Percentiles rank a stretch among this genome's conserved stretches.
phyloP scores from a whole-genome alignment of 805 yeast genomes.

The Myxozyma neglecta region DNA sequence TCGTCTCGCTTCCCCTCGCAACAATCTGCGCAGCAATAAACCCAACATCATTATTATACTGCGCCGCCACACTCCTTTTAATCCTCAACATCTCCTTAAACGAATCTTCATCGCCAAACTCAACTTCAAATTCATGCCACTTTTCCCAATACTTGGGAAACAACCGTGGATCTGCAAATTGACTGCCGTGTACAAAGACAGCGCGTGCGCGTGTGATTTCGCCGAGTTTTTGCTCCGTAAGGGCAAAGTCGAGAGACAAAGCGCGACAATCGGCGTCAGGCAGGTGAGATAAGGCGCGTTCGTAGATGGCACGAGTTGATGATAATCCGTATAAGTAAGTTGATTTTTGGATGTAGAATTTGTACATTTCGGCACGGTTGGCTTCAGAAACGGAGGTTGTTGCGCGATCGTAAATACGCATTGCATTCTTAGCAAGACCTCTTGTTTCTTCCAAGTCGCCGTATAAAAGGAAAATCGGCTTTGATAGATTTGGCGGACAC shows the following conservation, averaged over 20 bases:
- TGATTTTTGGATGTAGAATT: slow-evolving; percentile 47
- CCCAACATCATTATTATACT: slow-evolving; percentile 35
- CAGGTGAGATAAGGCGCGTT: slow-evolving; percentile 52
- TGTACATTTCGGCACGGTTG: slow-evolving; percentile 46
- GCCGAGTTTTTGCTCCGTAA: slow-evolving; percentile 53
- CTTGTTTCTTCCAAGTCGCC: slow-evolving; percentile 59
- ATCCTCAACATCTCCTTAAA: slow-evolving; percentile 71
- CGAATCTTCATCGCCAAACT: slow-evolving; percentile 66
- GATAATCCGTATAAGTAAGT: slow-evolving; percentile 45
- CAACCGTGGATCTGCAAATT: slow-evolving; percentile 42
- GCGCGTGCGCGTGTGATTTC: slow-evolving; percentile 65
- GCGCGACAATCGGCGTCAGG: slow-evolving; percentile 47
- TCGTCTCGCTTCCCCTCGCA: slow-evolving; percentile 1
- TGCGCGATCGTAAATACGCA: slow-evolving; percentile 50
- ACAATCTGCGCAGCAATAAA: slow-evolving; percentile 34
- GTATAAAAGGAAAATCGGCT: slow-evolving; percentile 55
- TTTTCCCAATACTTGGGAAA: slow-evolving; percentile 52
- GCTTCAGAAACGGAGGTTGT: slow-evolving; percentile 38
- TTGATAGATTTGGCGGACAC: slow-evolving; percentile 52
- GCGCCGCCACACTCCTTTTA: slow-evolving; percentile 49
- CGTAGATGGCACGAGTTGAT: slow-evolving; percentile 51
- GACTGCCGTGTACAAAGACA: slow-evolving; percentile 57
- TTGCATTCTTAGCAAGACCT: slow-evolving; percentile 54
- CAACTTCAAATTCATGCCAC: slow-evolving; percentile 76
- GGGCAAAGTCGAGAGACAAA: slow-evolving; percentile 56